Conservation (phyloP, 176 grass and related monocot genomes). For the Hordeum marinum region DNA sequence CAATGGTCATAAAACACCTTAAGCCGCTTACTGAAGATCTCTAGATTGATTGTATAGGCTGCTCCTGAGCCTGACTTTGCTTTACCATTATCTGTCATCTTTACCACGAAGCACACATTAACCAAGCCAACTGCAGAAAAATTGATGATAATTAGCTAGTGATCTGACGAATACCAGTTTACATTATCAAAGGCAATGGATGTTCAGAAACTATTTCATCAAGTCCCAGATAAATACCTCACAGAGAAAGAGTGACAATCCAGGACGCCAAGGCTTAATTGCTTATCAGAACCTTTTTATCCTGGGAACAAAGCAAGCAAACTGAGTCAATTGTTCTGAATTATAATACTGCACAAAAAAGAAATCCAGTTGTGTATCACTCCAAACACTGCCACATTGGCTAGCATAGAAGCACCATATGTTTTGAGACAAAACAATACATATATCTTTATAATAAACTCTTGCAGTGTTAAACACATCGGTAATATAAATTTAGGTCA, state of each 20-base stretch:
- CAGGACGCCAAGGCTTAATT: background rate
- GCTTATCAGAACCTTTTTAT: background rate
- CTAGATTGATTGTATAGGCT: conserved; percentile 42
- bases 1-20: conserved; percentile 58
- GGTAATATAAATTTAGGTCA: background rate
- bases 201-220: background rate
- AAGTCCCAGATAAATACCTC: background rate
- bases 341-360: background rate
- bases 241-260: background rate
- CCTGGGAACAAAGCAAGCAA: background rate
- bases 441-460: background rate
- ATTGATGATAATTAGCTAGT: conserved; percentile 15
- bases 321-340: background rate
- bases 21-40: conserved; percentile 50
- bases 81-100: conserved; percentile 53
- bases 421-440: background rate
- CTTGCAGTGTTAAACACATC: background rate
- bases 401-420: background rate
- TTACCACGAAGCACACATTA: conserved; percentile 22
- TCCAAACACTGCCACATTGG: background rate
- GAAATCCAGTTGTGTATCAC: background rate
- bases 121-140: conserved; percentile 22
- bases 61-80: conserved; percentile 22
- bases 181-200: background rate
- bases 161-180: background rate